These are phyloP conservation scores for Lasiodiplodia theobromae DNA, from an alignment of 2,329 filamentous ascomycete genomes.

Conservation along the genomic window DNA sequence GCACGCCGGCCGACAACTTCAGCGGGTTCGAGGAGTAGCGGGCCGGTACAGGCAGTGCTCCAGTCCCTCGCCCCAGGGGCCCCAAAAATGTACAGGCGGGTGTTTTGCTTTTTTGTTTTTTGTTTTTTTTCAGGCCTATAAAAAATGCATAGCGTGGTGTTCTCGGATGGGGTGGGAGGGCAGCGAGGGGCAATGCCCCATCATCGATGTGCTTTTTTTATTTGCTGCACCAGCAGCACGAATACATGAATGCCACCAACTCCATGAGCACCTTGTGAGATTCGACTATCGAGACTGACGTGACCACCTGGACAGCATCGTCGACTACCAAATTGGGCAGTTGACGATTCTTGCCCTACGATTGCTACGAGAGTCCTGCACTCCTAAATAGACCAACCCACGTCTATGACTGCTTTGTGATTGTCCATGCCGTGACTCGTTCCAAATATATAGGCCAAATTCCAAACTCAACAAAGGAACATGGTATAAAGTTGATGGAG, in stretches of 20 bases:
- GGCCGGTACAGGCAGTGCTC: constrained; percentile 11
- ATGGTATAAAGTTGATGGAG: too few species aligned
- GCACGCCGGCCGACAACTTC: constrained; percentile 34
- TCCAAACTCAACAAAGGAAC: neutral
- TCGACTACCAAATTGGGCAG: neutral
- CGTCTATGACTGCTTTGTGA: neutral
- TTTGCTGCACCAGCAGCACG: neutral
- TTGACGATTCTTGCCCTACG: neutral
- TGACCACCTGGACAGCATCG: neutral
- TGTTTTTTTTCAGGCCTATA: neutral
- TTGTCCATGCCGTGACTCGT: neutral
- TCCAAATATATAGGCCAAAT: neutral
- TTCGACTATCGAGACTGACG: neutral
- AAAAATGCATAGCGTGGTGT: constrained; percentile 22
- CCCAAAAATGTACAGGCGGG: neutral
- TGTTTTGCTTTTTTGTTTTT: neutral
- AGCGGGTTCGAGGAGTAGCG: constrained; percentile 8
- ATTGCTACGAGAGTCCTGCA: neutral
- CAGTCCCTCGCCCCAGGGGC: neutral
- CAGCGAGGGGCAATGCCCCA: neutral
- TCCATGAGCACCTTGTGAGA: neutral
- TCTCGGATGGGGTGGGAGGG: neutral
- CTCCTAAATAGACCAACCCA: neutral
- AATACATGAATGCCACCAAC: neutral
- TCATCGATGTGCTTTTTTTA: neutral